Evolutionary conservation across 2,329 filamentous ascomycete genomes (phyloP), one percentile per base, ranked within the genome.

Genomic region (Metarhizium guizhouense): DNA sequence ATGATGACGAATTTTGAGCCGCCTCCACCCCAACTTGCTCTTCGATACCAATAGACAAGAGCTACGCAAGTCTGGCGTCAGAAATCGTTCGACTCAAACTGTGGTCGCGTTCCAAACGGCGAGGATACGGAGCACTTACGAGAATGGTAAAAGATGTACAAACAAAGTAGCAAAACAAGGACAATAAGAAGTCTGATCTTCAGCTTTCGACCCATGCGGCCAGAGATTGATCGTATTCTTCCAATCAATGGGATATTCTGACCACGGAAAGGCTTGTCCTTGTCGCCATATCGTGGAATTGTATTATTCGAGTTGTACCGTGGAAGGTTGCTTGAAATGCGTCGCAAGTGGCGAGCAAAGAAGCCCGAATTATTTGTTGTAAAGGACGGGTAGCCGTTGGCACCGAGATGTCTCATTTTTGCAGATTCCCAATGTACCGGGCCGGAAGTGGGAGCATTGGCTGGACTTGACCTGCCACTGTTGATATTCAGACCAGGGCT

Each of bases 1-100:
- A 99, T 91, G 54, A 99, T 87, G 61, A 99, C 94, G 67, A 88
- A 92, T 66, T 96, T 97, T 67, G 86, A 85, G 20, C 94, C 94
- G 51, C 89, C 89, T 52, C 93, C 92, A 3, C 95, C 77, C 72
- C 80, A 80, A 40, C 85, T 75, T 50, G 86, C 80, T 72, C 88
- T 81, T 65, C 90, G 84, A 76, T 89, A 96, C 68, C 74, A 73
- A 63, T 81, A 81, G 38, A 77, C 64, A 5, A 83, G 67, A 29
- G 79, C 79, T 82, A 63, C 29, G n/a, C 6, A 32, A 53, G 45
- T 36, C 25, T 16, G 45, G 11, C 34, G 42, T 56, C 40, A 52
- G 18, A 40, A 25, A 16, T 34, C 20, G 45, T 4, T 14, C 4
- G 13, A 7, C 20, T 8, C 29, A 16, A 42, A 20, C 6, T 6